Conservation (phyloP, 352 stramenopile genomes). For the Blastocystis sp. region DNA sequence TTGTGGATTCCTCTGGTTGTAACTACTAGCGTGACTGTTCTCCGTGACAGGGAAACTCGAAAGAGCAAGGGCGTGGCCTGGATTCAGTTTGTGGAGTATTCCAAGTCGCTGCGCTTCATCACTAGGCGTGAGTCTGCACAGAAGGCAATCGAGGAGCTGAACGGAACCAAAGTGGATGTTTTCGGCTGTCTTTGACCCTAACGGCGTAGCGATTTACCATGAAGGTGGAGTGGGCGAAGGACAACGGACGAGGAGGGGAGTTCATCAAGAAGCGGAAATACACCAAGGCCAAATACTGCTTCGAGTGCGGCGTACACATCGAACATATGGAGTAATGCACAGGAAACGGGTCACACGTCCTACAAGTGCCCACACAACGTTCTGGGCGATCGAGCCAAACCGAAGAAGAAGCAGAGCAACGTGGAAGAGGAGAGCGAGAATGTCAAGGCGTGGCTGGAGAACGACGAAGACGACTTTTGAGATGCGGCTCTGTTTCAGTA, state of each 20-base stretch:
- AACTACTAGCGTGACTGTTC: constrained; percentile 73
- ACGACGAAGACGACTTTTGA: constrained; percentile 50
- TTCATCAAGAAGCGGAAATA: constrained; percentile 81
- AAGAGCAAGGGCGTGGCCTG: constrained; percentile 80
- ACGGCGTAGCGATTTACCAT: constrained; percentile 76
- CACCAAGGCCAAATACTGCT: constrained; percentile 76
- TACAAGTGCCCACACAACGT: constrained; percentile 82
- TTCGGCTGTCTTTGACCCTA: not conserved
- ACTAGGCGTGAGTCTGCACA: constrained; percentile 41
- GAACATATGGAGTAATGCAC: not conserved
- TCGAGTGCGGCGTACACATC: constrained; percentile 76
- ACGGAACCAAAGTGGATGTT: constrained; percentile 65
- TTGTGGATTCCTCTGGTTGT: not conserved
- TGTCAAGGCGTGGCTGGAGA: constrained; percentile 55
- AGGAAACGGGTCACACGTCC: constrained; percentile 78
- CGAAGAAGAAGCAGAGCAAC: constrained; percentile 70
- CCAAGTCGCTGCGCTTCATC: constrained; percentile 72
- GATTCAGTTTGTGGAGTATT: constrained; percentile 79
- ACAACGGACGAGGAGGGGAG: constrained; percentile 80
- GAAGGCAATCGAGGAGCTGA: constrained; percentile 59
- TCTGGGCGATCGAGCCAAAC: constrained; percentile 77
- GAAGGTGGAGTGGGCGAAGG: constrained; percentile 77
- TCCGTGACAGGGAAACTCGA: constrained; percentile 78
- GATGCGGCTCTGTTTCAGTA: constrained; percentile 32
- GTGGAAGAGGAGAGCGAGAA: constrained; percentile 50